Evolutionary conservation across 202 grass and related monocot species (phyloP), one percentile per base, ranked within the genome.

Genomic region (Carex arenaria): DNA sequence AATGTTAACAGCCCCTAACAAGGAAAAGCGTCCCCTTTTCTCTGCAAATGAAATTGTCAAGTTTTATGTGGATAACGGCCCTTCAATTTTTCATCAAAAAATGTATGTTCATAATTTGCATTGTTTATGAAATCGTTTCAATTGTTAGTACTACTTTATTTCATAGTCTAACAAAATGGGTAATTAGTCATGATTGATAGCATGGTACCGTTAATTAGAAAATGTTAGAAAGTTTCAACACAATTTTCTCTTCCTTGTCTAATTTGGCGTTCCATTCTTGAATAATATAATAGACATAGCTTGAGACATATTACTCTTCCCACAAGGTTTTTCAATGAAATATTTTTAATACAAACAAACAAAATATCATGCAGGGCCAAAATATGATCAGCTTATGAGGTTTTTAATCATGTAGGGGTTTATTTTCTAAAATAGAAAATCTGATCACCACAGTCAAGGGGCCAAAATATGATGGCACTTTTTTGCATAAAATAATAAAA

Each of bases 391-490:
- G 26, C 26, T 26, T 26, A 26, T 26, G 26, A 26, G 26, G 26
- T 10, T 23, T 20, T 49, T 12, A 28, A 28, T 64, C 23, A 64
- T 64, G 12, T 14, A 64, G 62, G 62, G 23, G 10, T 64, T 23
- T 23, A 31, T 64, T 64, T 64, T 23, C 23, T 31, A 31, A 28
- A 30, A 10, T 10, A 30, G 23, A 1, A 12, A 64, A 9, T 64
- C 61, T 30, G 61, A 4, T 87, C 34, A 36, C 61, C 52, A 36
- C 76, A 51, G 4, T 59, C 2, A 30, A 69, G 56, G 86, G 86
- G 59, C 86, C 89, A 34, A 91, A 91, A 70, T 91, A 89, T 70
- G 64, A 91, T 64, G 90, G 89, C 11, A 86, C 57, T 45, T 89
- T 82, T 82, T 78, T 91, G 10, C 87, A 85, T 57, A 51, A 53